Conservation (phyloP, 2,329 filamentous ascomycete species). For the Phaeosphaeriaceae sp. region DNA sequence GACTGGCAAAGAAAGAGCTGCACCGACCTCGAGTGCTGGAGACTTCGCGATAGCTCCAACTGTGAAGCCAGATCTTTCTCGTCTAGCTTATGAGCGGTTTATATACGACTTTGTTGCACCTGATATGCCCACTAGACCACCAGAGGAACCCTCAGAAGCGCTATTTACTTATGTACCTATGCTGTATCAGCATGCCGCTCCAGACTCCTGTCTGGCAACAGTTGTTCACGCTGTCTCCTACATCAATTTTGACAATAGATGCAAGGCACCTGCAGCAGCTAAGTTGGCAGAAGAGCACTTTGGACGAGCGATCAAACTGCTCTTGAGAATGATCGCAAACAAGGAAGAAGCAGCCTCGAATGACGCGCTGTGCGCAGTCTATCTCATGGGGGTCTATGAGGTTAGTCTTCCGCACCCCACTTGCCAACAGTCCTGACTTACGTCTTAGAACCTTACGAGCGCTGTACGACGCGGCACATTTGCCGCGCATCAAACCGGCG, state of each 20-base stretch:
- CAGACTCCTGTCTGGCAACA: constrained; percentile 31
- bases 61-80: constrained; percentile 26
- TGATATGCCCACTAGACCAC: constrained; percentile 21
- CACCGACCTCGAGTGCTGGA: constrained; percentile 11
- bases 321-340: constrained; percentile 33
- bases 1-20: not conserved
- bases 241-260: constrained; percentile 36
- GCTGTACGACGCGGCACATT: constrained; percentile 26
- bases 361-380: constrained; percentile 32
- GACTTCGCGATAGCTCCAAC: constrained; percentile 19
- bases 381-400: constrained; percentile 40
- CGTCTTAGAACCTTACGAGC: constrained; percentile 33
- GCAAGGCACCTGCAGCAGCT: constrained; percentile 30
- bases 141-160: constrained; percentile 27
- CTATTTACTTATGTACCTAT: constrained; percentile 36
- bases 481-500: constrained; percentile 35
- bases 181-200: constrained; percentile 26
- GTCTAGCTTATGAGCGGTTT: constrained; percentile 38
- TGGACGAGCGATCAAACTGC: constrained; percentile 26
- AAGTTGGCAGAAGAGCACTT: constrained; percentile 30
- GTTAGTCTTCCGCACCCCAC: constrained; percentile 8
- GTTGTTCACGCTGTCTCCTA: constrained; percentile 36
- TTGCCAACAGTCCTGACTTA: not conserved
- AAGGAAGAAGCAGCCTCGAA: constrained; percentile 28
- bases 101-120: constrained; percentile 40